Conservation (phyloP, 106 monocot species). For the Alisma plantagoaquatica region DNA sequence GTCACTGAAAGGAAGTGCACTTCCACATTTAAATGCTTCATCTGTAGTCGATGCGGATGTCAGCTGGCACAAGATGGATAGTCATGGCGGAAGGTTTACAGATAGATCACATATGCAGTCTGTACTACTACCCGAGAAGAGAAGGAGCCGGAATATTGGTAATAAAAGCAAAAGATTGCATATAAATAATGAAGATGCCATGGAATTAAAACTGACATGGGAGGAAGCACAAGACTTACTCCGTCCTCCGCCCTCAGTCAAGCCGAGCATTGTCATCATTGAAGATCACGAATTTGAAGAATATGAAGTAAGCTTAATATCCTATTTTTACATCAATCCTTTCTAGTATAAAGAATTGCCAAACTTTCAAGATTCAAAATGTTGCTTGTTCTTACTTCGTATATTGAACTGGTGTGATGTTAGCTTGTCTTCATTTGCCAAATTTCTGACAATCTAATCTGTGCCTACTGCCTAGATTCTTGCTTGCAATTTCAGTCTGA, state of each 20-base stretch:
- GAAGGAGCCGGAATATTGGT: conserved; percentile 68
- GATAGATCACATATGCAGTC: conserved; percentile 45
- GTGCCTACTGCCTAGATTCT: too few species aligned
- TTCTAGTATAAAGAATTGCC: too few species aligned
- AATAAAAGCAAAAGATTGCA: conserved; percentile 69
- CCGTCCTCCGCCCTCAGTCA: conserved; percentile 60
- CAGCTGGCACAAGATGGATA: conserved; percentile 49
- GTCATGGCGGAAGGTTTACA: conserved; percentile 27
- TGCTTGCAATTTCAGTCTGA: too few species aligned
- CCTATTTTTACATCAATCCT: too few species aligned
- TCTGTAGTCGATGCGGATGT: conserved; percentile 37
- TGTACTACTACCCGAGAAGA: conserved; percentile 33
- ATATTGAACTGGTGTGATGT: too few species aligned
- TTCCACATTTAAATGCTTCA: conserved; percentile 29
- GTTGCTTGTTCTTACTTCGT: too few species aligned
- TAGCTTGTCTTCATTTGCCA: too few species aligned
- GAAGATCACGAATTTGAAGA: conserved; percentile 97
- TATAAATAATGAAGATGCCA: conserved; percentile 76
- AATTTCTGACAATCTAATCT: too few species aligned
- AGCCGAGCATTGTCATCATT: conserved; percentile 78
- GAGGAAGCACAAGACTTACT: conserved; percentile 91
- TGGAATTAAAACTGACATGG: conserved; percentile 90
- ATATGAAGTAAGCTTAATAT: conserved; percentile 62
- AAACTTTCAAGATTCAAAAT: too few species aligned
- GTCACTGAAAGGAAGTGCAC: conserved; percentile 43